Evolutionary conservation across 1,284 basidiomycete species (phyloP).

Genomic region (Pseudozyma flocculosa): DNA sequence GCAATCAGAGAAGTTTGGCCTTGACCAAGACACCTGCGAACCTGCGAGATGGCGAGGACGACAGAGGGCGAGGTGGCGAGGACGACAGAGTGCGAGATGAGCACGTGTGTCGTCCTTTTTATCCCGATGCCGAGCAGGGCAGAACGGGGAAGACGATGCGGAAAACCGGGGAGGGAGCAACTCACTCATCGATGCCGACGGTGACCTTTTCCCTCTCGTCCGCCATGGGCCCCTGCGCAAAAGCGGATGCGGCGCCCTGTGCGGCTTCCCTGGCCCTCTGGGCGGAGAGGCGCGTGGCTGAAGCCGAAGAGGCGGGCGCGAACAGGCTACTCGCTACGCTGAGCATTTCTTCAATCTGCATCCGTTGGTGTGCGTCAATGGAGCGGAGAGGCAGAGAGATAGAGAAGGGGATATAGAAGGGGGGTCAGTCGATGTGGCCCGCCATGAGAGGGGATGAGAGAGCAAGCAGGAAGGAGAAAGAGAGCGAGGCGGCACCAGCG

Average conservation of each 20-base stretch:
- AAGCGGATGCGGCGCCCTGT: slow-evolving; percentile 6
- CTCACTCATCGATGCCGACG: slow-evolving; percentile 31
- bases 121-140: too few relatives aligned
- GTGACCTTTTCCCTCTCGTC: slow-evolving; percentile 7
- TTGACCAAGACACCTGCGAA: neutral
- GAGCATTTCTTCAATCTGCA: slow-evolving; percentile 32
- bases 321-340: slow-evolving; percentile 29
- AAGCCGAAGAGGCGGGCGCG: slow-evolving; percentile 12
- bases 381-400: neutral
- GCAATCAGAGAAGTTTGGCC: neutral
- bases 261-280: slow-evolving; percentile 10
- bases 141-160: too few relatives aligned
- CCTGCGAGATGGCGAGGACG: neutral
- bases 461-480: too few relatives aligned
- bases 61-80: neutral
- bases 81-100: too few relatives aligned
- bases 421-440: too few relatives aligned
- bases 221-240: slow-evolving; percentile 10
- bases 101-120: too few relatives aligned
- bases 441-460: too few relatives aligned
- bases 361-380: neutral
- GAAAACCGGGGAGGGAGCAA: too few relatives aligned
- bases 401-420: too few relatives aligned
- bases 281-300: slow-evolving; percentile 6
- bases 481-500: too few relatives aligned